Conservation (phyloP, 75 land plant genomes). For the Chamaecyparis obtusa region DNA sequence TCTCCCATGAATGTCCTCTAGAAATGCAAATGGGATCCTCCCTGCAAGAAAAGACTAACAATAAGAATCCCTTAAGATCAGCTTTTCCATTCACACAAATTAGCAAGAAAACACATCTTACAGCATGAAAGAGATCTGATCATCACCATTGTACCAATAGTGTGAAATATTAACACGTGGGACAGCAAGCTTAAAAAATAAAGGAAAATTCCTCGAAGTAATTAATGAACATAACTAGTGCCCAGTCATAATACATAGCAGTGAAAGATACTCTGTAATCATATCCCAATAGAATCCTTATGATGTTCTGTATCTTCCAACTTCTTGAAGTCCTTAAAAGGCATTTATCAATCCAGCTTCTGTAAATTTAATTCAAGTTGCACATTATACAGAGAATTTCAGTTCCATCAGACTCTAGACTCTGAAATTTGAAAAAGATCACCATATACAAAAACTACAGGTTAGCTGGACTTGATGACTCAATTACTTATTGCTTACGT, state of each 20-base stretch:
- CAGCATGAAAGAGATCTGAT: not conserved
- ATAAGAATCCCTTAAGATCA: not conserved
- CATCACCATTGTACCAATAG: not conserved
- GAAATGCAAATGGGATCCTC: conserved; percentile 81
- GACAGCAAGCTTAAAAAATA: not conserved
- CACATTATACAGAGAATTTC: not conserved
- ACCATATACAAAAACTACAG: not conserved
- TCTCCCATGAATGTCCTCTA: conserved; percentile 75
- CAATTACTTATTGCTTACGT: not conserved
- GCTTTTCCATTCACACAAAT: not conserved
- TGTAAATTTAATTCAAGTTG: not conserved
- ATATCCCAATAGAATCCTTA: not conserved
- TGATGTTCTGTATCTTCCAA: not conserved
- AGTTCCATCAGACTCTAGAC: not conserved
- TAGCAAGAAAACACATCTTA: not conserved
- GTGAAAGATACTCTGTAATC: not conserved
- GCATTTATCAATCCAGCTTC: not conserved
- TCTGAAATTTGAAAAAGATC: not conserved
- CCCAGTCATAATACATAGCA: not conserved
- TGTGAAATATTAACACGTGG: not conserved
- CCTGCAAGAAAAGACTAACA: conserved; percentile 37
- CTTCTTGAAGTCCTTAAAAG: not conserved
- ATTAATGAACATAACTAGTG: not conserved
- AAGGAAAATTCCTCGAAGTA: not conserved
- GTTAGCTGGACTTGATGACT: not conserved